Base-by-base conservation (phyloP, 1,139 yeast genomes). In the Blastobotrys serpentis region DNA sequence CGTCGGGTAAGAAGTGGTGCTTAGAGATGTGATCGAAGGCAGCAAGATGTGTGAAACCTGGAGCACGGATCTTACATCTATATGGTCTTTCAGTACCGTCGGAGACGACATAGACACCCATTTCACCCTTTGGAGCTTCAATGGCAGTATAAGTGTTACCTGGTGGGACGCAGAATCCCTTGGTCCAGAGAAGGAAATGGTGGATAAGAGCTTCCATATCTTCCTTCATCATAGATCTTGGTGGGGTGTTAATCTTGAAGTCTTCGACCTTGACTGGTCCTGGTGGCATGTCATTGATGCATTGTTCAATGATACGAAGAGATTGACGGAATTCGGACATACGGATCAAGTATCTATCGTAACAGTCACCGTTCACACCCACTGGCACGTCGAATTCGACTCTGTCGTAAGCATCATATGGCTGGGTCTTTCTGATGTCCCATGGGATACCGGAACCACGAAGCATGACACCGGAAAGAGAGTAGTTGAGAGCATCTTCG, bases 51-150 rank as follows among this genome's bases (percentile, higher is more conserved):
- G 95, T 90, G 67, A 87, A 87, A 44, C 96, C 96, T 47, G 96
- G 96, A 17, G 95, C 90, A 73, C 96, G 82, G 63, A 87, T 87
- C 76, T 86, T 87, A 76, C 95, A 86, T 73, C 90, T 80, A 74
- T 87, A 87, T 37, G 96, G 96, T 70, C 95, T 80, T 73, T 87
- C 96, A 51, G 85, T 73, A 49, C 96, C 96, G 69, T 87, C 96
- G 57, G 90, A 81, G 52, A 87, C 95, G 48, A 87, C 84, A 64
- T 84, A 87, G 50, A 86, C 95, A 53, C 86, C 96, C 95, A 87
- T 86, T 72, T 87, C 96, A 65, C 96, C 96, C 79, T 87, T 87
- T 67, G 96, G 96, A 32, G 96, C 96, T 73, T 87, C 96, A 58
- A 87, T 87, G 50, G 88, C 94, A 47, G 94, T 86, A 69, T 87